phyloP scores from a whole-genome alignment of 2,329 filamentous ascomycete species.

The Metarhizium guizhouense region DNA sequence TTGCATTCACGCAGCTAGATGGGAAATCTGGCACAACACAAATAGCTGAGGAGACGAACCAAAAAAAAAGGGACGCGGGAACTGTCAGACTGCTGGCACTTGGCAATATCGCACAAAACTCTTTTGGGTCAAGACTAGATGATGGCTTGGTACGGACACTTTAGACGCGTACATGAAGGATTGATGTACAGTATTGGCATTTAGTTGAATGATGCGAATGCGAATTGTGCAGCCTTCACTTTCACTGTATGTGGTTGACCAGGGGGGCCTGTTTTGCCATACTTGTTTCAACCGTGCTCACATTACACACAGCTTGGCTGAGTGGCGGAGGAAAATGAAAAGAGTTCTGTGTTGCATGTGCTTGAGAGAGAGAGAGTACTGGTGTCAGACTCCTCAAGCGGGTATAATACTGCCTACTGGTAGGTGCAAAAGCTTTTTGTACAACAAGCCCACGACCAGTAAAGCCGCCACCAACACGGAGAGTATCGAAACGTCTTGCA shows the following conservation, averaged over 20 bases:
- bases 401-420: constrained; percentile 2
- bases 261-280: no score
- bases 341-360: neutral
- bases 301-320: no score
- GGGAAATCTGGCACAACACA: no score
- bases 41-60: no score
- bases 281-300: no score
- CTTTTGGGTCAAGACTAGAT: neutral
- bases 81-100: no score
- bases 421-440: neutral
- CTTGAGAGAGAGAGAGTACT: neutral
- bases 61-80: neutral
- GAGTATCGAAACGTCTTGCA: neutral
- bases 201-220: no score
- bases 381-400: neutral
- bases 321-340: neutral
- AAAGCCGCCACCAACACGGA: neutral
- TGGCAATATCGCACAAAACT: neutral
- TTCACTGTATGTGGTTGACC: no score
- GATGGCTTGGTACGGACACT: neutral
- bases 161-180: neutral
- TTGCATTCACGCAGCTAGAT: neutral
- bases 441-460: neutral
- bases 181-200: neutral
- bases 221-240: no score